These are phyloP conservation scores for Lactarius indigo DNA, from an alignment of 768 basidiomycete species.

Conservation along the genomic window DNA sequence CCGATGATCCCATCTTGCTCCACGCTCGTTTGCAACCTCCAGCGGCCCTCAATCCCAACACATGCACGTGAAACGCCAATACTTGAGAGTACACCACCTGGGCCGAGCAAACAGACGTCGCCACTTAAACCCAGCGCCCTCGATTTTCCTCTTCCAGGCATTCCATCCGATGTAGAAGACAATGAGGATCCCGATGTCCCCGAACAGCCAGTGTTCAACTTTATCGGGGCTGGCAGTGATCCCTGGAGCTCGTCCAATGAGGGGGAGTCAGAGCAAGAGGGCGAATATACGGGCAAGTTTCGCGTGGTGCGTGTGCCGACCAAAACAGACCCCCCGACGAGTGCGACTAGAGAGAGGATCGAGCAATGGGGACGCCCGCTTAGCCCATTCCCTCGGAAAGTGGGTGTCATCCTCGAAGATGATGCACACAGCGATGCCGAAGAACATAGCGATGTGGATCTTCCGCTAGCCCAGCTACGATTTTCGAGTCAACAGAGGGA, in stretches of 20 bases:
- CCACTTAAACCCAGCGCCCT: constrained; percentile 22
- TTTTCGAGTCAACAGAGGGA: not conserved
- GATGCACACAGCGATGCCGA: constrained; percentile 29
- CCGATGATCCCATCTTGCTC: constrained; percentile 71
- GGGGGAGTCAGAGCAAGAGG: constrained; percentile 39
- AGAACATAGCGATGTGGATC: constrained; percentile 18
- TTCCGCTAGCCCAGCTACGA: not conserved
- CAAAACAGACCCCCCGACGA: constrained; percentile 64
- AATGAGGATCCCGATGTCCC: constrained; percentile 24
- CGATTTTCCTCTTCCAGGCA: constrained; percentile 21
- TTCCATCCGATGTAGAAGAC: constrained; percentile 23
- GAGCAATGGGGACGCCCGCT: constrained; percentile 66
- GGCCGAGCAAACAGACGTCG: constrained; percentile 1
- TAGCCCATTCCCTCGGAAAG: constrained; percentile 55
- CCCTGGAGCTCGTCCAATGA: constrained; percentile 27
- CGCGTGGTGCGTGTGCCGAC: constrained; percentile 53
- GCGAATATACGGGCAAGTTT: constrained; percentile 69
- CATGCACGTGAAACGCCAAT: constrained; percentile 38
- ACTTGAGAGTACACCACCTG: constrained; percentile 34
- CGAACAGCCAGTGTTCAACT: constrained; percentile 27
- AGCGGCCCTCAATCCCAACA: constrained; percentile 30
- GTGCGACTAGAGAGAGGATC: constrained; percentile 45
- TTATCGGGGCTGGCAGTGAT: constrained; percentile 18
- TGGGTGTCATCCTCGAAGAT: constrained; percentile 28
- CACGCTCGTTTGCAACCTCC: constrained; percentile 38